Evolutionary conservation across 2,329 filamentous ascomycete genomes (phyloP).

Genomic region (Aspergillus quadricinctus): DNA sequence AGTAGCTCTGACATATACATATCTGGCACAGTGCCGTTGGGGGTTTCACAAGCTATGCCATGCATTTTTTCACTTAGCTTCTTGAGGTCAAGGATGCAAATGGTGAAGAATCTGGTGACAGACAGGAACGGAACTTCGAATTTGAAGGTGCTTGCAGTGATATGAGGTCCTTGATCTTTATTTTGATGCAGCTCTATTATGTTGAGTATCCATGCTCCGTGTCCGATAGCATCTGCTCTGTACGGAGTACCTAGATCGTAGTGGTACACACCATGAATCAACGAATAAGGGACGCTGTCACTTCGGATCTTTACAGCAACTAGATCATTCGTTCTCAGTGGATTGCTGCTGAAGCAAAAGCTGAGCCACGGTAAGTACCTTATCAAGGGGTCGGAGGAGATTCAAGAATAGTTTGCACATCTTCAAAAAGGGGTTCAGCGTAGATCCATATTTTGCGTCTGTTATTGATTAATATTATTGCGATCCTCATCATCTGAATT

Average conservation of each 20-base stretch:
- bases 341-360: not conserved
- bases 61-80: not conserved
- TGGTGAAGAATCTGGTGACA: not conserved
- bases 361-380: too few relatives aligned
- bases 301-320: not conserved
- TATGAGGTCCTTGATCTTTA: not conserved
- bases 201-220: not conserved
- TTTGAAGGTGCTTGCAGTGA: too few relatives aligned
- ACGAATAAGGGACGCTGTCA: not conserved
- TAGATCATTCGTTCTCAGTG: too few relatives aligned
- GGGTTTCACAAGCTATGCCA: not conserved
- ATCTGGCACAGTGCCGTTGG: not conserved
- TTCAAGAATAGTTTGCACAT: not conserved
- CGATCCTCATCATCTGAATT: not conserved
- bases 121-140: not conserved
- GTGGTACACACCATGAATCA: not conserved
- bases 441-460: not conserved
- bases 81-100: not conserved
- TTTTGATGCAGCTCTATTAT: not conserved
- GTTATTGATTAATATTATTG: not conserved
- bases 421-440: not conserved
- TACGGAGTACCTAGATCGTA: not conserved
- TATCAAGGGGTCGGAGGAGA: not conserved
- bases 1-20: not conserved
- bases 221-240: not conserved